phyloP scores from a whole-genome alignment of 768 basidiomycete species.

The Filobasidium wieringae region DNA sequence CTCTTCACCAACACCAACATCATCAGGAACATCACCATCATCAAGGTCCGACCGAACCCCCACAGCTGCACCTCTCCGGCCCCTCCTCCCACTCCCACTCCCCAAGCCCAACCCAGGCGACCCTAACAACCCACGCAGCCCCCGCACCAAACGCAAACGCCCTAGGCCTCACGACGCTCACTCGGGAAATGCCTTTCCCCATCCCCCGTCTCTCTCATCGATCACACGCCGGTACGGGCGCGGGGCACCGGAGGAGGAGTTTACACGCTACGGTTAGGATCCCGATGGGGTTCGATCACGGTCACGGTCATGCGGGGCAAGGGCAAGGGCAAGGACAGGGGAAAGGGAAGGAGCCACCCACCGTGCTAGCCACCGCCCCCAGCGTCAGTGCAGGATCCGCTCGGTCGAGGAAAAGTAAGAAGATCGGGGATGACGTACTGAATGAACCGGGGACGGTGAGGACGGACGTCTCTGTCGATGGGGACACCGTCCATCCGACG shows the following conservation, averaged over 20 bases:
- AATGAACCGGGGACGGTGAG: not conserved
- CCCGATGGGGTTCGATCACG: not conserved
- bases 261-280: not conserved
- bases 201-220: not conserved
- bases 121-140: not conserved
- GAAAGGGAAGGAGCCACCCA: not conserved
- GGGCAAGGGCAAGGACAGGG: not conserved
- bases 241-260: not conserved
- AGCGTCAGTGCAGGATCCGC: too few species aligned
- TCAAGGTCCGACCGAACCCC: too few species aligned
- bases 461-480: not conserved
- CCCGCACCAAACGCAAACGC: not conserved
- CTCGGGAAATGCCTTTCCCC: not conserved
- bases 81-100: not conserved
- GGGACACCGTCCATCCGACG: not conserved
- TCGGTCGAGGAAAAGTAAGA: too few species aligned
- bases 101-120: not conserved
- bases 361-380: too few species aligned
- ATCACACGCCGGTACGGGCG: not conserved
- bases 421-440: not conserved
- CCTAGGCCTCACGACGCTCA: not conserved
- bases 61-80: not conserved
- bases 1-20: not conserved
- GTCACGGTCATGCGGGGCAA: not conserved
- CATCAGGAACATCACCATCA: not conserved